Percentiles rank a stretch among this genome's conserved stretches.
These are phyloP conservation scores for Entomortierella beljakovae DNA, from an alignment of 192 early-diverging fungal genomes.

Conservation along the genomic window DNA sequence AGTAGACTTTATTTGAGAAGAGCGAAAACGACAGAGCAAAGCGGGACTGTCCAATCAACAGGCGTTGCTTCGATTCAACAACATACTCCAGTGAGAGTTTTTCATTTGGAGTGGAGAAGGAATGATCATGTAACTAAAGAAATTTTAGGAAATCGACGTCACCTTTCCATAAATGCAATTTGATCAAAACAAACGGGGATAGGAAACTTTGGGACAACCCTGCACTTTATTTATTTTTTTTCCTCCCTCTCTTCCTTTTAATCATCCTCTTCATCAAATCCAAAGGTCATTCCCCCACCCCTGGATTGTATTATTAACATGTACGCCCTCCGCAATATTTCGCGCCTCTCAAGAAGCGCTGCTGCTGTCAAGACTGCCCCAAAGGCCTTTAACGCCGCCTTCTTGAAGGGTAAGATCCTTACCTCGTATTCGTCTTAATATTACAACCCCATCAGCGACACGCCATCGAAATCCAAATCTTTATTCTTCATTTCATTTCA, in stretches of 20 bases:
- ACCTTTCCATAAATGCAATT: not conserved
- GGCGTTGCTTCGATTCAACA: not conserved
- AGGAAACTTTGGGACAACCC: not conserved
- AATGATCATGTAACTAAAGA: not conserved
- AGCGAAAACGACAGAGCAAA: not conserved
- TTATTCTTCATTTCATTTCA: too few relatives aligned
- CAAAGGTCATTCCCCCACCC: constrained; percentile 20
- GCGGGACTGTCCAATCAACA: not conserved
- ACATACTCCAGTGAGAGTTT: too few relatives aligned
- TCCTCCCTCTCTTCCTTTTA: constrained; percentile 16
- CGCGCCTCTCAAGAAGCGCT: constrained; percentile 52
- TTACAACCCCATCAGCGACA: not conserved
- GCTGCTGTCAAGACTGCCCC: constrained; percentile 51
- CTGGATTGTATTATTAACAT: constrained; percentile 15
- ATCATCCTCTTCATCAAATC: constrained; percentile 8
- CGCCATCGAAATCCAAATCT: too few relatives aligned
- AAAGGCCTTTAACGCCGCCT: constrained; percentile 53
- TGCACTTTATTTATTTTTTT: constrained; percentile 7
- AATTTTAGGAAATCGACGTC: not conserved
- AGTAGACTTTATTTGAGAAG: not conserved
- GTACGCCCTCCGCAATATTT: constrained; percentile 51
- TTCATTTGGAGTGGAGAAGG: too few relatives aligned
- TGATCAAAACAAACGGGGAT: not conserved
- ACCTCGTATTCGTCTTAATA: not conserved
- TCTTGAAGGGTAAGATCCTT: constrained; percentile 47